Evolutionary conservation across 441 rosid genomes (phyloP).

Genomic region (Aquilaria agallochum): DNA sequence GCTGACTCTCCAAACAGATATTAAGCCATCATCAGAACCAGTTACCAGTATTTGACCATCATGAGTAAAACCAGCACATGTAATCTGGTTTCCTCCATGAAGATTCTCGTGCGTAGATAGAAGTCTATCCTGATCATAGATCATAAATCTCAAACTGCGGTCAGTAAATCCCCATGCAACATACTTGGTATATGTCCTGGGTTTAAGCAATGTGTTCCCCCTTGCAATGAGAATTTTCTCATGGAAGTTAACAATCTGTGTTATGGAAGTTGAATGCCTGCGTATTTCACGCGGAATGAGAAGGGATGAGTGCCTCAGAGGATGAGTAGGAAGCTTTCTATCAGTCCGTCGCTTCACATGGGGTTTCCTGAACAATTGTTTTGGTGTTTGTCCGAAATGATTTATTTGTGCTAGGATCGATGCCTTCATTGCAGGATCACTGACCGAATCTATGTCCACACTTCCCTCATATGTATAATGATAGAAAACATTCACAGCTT

Average conservation of each 20-base stretch:
- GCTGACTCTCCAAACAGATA: constrained; percentile 83
- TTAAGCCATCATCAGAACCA: constrained; percentile 87
- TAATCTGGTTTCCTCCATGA: constrained; percentile 86
- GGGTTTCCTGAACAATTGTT: constrained; percentile 85
- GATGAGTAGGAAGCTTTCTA: constrained; percentile 69
- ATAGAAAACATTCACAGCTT: constrained; percentile 92
- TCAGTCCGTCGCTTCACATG: constrained; percentile 77
- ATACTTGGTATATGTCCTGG: constrained; percentile 76
- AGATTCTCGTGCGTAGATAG: constrained; percentile 92
- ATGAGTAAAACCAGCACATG: constrained; percentile 74
- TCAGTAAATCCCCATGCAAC: constrained; percentile 96
- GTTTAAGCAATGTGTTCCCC: constrained; percentile 69
- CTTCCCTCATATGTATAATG: constrained; percentile 98
- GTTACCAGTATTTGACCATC: constrained; percentile 85
- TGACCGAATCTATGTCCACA: constrained; percentile 92
- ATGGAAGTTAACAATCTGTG: constrained; percentile 63
- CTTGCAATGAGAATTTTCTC: constrained; percentile 83
- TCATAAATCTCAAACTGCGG: constrained; percentile 85
- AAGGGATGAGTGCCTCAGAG: constrained; percentile 73
- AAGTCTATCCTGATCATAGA: constrained; percentile 91
- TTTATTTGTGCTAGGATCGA: constrained; percentile 95
- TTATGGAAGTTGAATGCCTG: constrained; percentile 55
- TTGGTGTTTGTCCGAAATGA: constrained; percentile 98
- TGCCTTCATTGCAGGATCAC: constrained; percentile 97
- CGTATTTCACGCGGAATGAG: constrained; percentile 83